Conservation (phyloP, 1,139 yeast species). For the Hyphopichia burtonii region DNA sequence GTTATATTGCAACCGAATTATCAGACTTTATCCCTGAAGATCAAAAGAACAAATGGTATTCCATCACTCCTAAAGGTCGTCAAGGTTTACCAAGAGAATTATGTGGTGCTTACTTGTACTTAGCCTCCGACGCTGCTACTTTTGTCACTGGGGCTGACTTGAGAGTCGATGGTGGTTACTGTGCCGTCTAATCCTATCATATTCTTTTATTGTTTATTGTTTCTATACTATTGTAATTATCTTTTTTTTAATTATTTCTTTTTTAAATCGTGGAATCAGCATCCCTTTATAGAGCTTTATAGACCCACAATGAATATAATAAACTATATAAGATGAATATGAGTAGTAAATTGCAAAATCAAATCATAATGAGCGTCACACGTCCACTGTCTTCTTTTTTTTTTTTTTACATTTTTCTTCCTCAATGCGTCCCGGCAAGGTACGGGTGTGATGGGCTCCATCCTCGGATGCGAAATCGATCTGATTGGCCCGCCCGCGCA, state of each 20-base stretch:
- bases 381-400: no score
- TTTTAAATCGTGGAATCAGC: background rate
- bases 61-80: constrained; percentile 40
- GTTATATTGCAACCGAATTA: constrained; percentile 42
- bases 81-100: constrained; percentile 41
- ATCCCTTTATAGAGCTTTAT: constrained; percentile 1
- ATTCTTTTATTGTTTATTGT: no score
- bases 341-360: no score
- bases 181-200: constrained; percentile 19
- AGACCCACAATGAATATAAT: background rate
- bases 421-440: no score
- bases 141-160: constrained; percentile 49
- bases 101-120: constrained; percentile 43
- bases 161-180: constrained; percentile 48
- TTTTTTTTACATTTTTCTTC: no score
- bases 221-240: no score
- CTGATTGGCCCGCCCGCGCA: background rate
- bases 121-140: constrained; percentile 42
- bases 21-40: constrained; percentile 37
- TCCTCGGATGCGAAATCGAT: constrained; percentile 1
- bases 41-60: constrained; percentile 21
- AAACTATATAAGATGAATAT: no score
- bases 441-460: background rate
- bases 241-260: no score
- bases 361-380: no score